Percentiles rank a stretch among this genome's conserved stretches.
These are phyloP conservation scores for Intubia oerlemansii DNA, from an alignment of 2,329 filamentous ascomycete genomes.

Conservation along the genomic window DNA sequence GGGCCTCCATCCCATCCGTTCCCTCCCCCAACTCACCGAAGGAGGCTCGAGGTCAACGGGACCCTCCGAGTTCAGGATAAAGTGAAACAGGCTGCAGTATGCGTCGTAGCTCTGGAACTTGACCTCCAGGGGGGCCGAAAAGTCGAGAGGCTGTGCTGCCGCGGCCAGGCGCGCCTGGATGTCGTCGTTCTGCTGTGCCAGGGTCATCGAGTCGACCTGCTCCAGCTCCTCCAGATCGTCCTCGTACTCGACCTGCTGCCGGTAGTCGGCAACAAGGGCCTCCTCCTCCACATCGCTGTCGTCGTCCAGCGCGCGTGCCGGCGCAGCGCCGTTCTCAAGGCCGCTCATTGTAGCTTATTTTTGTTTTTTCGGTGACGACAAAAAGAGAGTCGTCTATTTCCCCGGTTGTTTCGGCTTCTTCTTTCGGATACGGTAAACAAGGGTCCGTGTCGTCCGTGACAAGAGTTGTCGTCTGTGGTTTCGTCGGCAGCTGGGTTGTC, in stretches of 20 bases:
- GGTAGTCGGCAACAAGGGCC: conserved; percentile 85
- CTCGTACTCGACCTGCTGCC: conserved; percentile 90
- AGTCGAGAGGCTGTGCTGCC: conserved; percentile 87
- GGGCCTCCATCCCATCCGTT: too few species aligned
- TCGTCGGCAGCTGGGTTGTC: too few species aligned
- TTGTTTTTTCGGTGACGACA: too few species aligned
- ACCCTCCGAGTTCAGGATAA: conserved; percentile 97
- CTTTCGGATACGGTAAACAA: too few species aligned
- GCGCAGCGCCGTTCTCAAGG: conserved; percentile 38
- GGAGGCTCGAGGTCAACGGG: conserved; percentile 93
- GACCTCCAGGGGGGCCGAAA: conserved; percentile 83
- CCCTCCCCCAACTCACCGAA: conserved; percentile 45
- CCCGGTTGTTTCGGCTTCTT: too few species aligned
- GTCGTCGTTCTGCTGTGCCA: conserved; percentile 62
- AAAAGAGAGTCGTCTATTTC: too few species aligned
- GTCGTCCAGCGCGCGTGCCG: conserved; percentile 42
- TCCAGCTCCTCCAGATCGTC: conserved; percentile 69
- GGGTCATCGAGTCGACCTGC: conserved; percentile 45
- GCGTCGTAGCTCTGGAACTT: conserved; percentile 99
- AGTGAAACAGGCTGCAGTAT: conserved; percentile 99
- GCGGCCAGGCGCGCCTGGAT: conserved; percentile 81
- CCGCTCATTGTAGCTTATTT: conserved; percentile 36
- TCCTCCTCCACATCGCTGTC: conserved; percentile 95
- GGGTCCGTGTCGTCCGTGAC: too few species aligned
- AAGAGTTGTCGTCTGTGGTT: too few species aligned